Base-by-base conservation (phyloP, 371 early-diverging fungal genomes). In the Apophysomyces trapeziformis region DNA sequence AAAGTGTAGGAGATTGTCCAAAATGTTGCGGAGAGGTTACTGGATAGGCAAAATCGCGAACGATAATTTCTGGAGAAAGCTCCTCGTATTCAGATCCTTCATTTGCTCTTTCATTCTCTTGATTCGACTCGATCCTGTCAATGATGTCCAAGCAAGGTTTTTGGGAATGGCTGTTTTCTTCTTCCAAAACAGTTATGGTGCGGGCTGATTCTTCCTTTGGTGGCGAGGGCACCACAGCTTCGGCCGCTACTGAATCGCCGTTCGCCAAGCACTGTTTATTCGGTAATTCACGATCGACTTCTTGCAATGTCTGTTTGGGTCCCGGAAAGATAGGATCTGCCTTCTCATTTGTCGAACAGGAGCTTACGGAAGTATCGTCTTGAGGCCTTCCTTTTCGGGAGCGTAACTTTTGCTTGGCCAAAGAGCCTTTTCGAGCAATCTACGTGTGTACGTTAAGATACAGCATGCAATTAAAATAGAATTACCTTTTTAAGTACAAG, bases 21-120 rank as follows among this genome's bases (percentile, higher is more conserved):
- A 71, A 74, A 64, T 85, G 87, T 26, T 84, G 77, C n/a, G 89
- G 85, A 60, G 88, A 87, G 16, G 82, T 70, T 18, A 60, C 63
- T 7, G 84, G 74, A 68, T 89, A 90, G 16, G 88, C 92, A 75
- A 89, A 92, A 74, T 92, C 92, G 16, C 90, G 85, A n/a, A 89
- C 73, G 18, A 69, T 68, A 11, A 85, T 58, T 38, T 37, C 26
- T 54, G 60, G 60, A 56, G 46, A 61, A 54, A 21, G n/a, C 50
- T 56, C 18, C 12, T 2, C 18, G 5, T 21, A 11, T 56, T 56
- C 21, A 41, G 11, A 12, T 66, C 38, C 18, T 61, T 35, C 35
- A 41, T 16, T 45, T 41, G 8, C 11, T 35, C 14, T 64, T 58
- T 58, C 57, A 38, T 64, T 35, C 36, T 57, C 21, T 43, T 54